Evolutionary conservation across 768 basidiomycete genomes (phyloP).

Genomic region (Austroboletus festivus): DNA sequence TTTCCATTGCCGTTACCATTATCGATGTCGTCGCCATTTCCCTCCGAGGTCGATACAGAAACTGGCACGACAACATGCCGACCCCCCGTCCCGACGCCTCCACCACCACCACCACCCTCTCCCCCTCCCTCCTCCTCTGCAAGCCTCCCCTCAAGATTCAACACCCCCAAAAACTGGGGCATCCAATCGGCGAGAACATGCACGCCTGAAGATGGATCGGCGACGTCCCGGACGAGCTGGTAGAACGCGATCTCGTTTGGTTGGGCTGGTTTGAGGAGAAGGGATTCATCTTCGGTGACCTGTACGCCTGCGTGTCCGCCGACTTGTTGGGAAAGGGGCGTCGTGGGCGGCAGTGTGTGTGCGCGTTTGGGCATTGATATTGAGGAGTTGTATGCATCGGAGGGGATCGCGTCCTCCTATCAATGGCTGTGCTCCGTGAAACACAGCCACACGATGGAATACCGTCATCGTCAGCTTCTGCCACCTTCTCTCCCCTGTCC

Average conservation of each 20-base stretch:
- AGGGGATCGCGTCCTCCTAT: too few relatives aligned
- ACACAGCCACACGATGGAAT: neutral
- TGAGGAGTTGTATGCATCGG: too few relatives aligned
- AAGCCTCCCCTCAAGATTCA: slow-evolving; percentile 61
- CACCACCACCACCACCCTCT: too few relatives aligned
- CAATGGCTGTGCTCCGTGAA: too few relatives aligned
- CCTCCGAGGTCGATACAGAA: too few relatives aligned
- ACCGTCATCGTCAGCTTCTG: too few relatives aligned
- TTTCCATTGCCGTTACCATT: neutral
- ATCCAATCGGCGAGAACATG: slow-evolving; percentile 51
- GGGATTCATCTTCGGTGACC: slow-evolving; percentile 64
- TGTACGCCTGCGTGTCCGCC: slow-evolving; percentile 80
- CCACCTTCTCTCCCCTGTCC: too few relatives aligned
- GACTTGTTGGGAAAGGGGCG: slow-evolving; percentile 59
- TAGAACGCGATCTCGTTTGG: slow-evolving; percentile 72
- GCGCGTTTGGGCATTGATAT: slow-evolving; percentile 12
- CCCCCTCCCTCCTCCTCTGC: too few relatives aligned
- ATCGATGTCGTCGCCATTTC: neutral
- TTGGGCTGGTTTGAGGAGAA: slow-evolving; percentile 78
- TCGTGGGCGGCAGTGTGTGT: slow-evolving; percentile 20
- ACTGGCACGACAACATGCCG: slow-evolving; percentile 25
- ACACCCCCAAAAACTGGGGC: slow-evolving; percentile 76
- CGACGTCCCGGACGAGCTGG: slow-evolving; percentile 40
- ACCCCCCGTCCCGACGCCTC: slow-evolving; percentile 1
- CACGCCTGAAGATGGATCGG: slow-evolving; percentile 22